phyloP scores from a whole-genome alignment of 2,329 filamentous ascomycete species.

The Talaromyces pinophilus region DNA sequence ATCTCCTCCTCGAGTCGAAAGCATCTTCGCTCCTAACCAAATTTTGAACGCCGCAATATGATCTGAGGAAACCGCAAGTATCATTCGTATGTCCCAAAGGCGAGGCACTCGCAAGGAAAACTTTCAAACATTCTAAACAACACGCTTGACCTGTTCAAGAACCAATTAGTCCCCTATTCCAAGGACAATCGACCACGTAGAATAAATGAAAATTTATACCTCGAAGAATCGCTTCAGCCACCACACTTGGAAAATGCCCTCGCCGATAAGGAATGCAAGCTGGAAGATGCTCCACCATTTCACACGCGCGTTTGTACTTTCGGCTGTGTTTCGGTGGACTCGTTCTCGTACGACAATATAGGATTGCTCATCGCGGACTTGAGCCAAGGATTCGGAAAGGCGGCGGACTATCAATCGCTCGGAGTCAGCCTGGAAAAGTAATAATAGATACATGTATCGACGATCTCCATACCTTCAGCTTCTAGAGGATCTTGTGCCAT shows the following conservation, averaged over 20 bases:
- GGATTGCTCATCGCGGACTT: slow-evolving; percentile 96
- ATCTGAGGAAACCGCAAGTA: slow-evolving; percentile 10
- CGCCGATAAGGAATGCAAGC: slow-evolving; percentile 80
- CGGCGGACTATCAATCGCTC: slow-evolving; percentile 62
- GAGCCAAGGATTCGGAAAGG: slow-evolving; percentile 79
- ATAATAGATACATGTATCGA: background rate
- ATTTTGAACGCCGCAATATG: slow-evolving; percentile 19
- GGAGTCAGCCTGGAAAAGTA: slow-evolving; percentile 14
- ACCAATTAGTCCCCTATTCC: slow-evolving; percentile 10
- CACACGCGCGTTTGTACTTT: slow-evolving; percentile 94
- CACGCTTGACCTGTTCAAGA: slow-evolving; percentile 48
- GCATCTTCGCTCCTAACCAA: slow-evolving; percentile 2
- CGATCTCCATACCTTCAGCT: slow-evolving; percentile 67
- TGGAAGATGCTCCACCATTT: slow-evolving; percentile 99
- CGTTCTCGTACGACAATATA: slow-evolving; percentile 96
- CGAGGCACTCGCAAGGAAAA: background rate
- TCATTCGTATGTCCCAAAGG: background rate
- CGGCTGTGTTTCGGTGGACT: slow-evolving; percentile 95
- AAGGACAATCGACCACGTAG: slow-evolving; percentile 6
- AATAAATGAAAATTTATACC: slow-evolving; percentile 49
- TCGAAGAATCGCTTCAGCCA: slow-evolving; percentile 99
- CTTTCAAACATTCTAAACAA: slow-evolving; percentile 37
- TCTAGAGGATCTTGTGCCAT: slow-evolving; percentile 84
- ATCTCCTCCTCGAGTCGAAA: background rate
- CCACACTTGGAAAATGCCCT: slow-evolving; percentile 98